Conservation (phyloP, 2,329 filamentous ascomycete genomes). For the Curvularia verruculosa region DNA sequence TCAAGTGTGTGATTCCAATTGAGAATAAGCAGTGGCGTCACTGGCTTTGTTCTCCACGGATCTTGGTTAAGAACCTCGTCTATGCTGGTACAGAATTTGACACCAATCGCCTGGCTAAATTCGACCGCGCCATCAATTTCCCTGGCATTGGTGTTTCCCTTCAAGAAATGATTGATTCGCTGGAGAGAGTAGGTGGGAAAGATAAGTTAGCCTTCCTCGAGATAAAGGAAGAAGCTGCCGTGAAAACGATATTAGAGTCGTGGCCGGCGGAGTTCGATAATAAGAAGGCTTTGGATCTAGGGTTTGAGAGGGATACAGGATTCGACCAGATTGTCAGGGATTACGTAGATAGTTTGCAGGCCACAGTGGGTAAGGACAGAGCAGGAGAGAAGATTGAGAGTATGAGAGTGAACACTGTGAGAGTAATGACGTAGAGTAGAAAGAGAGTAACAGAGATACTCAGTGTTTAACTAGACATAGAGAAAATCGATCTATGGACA, state of each 20-base stretch:
- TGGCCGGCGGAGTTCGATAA: conserved; percentile 61
- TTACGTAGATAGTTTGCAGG: conserved; percentile 28
- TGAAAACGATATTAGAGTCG: conserved; percentile 57
- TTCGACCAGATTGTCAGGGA: conserved; percentile 51
- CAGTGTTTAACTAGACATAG: neutral
- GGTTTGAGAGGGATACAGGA: conserved; percentile 52
- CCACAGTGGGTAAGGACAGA: neutral
- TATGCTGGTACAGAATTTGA: conserved; percentile 51
- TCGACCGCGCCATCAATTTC: conserved; percentile 54
- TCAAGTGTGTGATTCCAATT: conserved; percentile 57
- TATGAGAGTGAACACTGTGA: neutral
- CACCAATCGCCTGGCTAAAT: conserved; percentile 51
- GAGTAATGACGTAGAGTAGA: neutral
- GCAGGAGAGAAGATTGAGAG: neutral
- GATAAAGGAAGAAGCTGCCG: conserved; percentile 54
- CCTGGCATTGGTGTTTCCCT: conserved; percentile 51
- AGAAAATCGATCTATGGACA: neutral
- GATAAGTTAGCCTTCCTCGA: conserved; percentile 56
- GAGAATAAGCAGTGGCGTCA: conserved; percentile 53
- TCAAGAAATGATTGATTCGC: conserved; percentile 60
- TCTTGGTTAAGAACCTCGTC: conserved; percentile 59
- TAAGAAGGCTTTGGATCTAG: conserved; percentile 59
- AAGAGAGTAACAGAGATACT: neutral
- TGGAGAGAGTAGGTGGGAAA: conserved; percentile 58
- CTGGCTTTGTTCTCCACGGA: conserved; percentile 62